A percentile compares a stretch with the other conserved stretches of the same genome.
phyloP scores from a whole-genome alignment of 495 filamentous ascomycete species.

The Xylaria intraflava region DNA sequence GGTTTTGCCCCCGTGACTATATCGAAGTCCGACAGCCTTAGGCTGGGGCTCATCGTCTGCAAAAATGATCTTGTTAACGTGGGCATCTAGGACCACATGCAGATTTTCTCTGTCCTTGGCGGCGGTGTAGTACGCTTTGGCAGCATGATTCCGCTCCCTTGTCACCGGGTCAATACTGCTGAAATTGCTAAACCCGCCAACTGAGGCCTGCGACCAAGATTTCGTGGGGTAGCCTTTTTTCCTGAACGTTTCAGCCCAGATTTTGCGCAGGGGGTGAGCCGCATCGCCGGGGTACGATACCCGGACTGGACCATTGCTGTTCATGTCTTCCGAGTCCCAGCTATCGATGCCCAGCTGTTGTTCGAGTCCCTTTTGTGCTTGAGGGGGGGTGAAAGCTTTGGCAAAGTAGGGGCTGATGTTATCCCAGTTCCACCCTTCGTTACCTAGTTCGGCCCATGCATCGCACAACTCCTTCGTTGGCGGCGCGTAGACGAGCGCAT shows the following conservation, averaged over 20 bases:
- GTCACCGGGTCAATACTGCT: conserved; percentile 38
- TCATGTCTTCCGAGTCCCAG: conserved; percentile 23
- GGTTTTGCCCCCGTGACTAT: conserved; percentile 25
- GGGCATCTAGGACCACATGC: conserved; percentile 35
- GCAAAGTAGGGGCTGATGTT: conserved; percentile 40
- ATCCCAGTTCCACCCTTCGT: conserved; percentile 46
- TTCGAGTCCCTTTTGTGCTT: conserved; percentile 21
- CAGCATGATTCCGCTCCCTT: conserved; percentile 31
- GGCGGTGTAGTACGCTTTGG: conserved; percentile 28
- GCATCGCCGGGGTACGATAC: conserved; percentile 29
- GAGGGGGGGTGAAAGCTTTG: conserved; percentile 26
- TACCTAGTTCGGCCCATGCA: conserved; percentile 48
- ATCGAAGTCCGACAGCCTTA: conserved; percentile 28
- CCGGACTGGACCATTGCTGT: conserved; percentile 33
- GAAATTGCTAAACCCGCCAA: conserved; percentile 41
- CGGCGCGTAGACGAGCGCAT: conserved; percentile 44
- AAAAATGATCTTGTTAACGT: conserved; percentile 38
- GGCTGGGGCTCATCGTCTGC: conserved; percentile 5
- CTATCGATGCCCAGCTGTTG: conserved; percentile 12
- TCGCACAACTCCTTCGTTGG: conserved; percentile 38
- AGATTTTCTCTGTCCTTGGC: conserved; percentile 38
- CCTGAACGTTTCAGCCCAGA: conserved; percentile 33
- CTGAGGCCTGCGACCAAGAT: conserved; percentile 26
- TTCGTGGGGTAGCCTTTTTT: conserved; percentile 26
- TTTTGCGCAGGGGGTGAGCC: conserved; percentile 17